A percentile compares a stretch with the other conserved stretches of the same genome.
phyloP scores from a whole-genome alignment of 192 early-diverging fungal species.

The Borealophlyctis nickersoniae region DNA sequence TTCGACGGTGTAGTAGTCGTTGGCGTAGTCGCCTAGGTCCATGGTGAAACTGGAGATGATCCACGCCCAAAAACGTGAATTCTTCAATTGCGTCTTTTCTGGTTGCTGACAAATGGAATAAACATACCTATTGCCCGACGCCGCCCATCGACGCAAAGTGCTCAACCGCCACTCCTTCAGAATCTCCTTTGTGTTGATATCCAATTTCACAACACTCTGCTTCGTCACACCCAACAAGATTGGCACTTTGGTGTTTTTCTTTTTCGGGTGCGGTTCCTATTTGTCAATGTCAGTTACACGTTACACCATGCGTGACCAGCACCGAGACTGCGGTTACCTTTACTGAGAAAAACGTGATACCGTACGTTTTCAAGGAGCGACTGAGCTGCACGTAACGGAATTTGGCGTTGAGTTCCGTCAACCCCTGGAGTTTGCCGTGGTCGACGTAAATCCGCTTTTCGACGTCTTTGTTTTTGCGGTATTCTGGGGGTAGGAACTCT shows the following conservation, averaged over 20 bases:
- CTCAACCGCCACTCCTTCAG: slow-evolving; percentile 52
- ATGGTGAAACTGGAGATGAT: slow-evolving; percentile 47
- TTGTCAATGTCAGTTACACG: slow-evolving; percentile 1
- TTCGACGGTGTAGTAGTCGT: slow-evolving; percentile 54
- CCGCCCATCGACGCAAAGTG: slow-evolving; percentile 58
- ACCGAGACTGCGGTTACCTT: slow-evolving; percentile 32
- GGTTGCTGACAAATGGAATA: neutral
- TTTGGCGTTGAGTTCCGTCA: slow-evolving; percentile 56
- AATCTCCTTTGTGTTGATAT: slow-evolving; percentile 55
- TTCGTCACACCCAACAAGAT: slow-evolving; percentile 59
- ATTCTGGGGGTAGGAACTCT: slow-evolving; percentile 54
- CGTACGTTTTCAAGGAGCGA: slow-evolving; percentile 57
- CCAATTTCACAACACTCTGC: slow-evolving; percentile 47
- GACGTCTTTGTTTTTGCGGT: slow-evolving; percentile 44
- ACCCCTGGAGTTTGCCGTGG: slow-evolving; percentile 54
- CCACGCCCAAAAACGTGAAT: slow-evolving; percentile 11
- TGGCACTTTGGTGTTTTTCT: slow-evolving; percentile 44
- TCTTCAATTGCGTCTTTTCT: slow-evolving; percentile 3
- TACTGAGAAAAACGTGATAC: slow-evolving; percentile 58
- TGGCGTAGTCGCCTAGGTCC: slow-evolving; percentile 61
- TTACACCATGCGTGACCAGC: slow-evolving; percentile 4
- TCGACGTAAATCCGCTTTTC: slow-evolving; percentile 51
- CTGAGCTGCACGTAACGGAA: slow-evolving; percentile 58
- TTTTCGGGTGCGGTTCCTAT: slow-evolving; percentile 33
- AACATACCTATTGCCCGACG: slow-evolving; percentile 43